Evolutionary conservation across 805 yeast species (phyloP).

Genomic region (Yamadazyma olivae): DNA sequence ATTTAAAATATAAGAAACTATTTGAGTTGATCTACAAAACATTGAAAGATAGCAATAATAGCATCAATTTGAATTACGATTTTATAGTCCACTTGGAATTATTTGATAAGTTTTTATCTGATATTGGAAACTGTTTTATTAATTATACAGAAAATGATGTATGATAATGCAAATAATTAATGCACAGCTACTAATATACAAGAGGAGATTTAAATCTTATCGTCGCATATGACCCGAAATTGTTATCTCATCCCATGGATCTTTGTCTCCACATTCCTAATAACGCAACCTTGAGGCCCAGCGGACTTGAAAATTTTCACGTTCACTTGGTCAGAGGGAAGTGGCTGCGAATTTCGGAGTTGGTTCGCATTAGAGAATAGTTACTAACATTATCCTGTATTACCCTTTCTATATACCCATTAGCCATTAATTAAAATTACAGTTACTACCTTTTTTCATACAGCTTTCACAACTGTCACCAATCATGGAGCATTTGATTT

Average conservation of each 20-base stretch:
- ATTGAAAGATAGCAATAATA: slow-evolving; percentile 12
- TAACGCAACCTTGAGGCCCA: too few relatives aligned
- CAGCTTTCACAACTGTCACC: slow-evolving; percentile 40
- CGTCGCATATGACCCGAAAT: too few relatives aligned
- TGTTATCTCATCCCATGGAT: too few relatives aligned
- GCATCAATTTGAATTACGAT: slow-evolving; percentile 36
- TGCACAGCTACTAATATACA: background rate
- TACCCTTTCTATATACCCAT: background rate
- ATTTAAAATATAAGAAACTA: slow-evolving; percentile 34
- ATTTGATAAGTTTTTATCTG: slow-evolving; percentile 27
- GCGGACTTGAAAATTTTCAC: too few relatives aligned
- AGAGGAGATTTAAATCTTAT: too few relatives aligned
- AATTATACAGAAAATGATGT: slow-evolving; percentile 10
- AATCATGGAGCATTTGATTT: slow-evolving; percentile 40
- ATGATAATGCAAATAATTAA: background rate
- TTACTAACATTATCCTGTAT: too few relatives aligned
- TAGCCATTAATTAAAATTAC: slow-evolving; percentile 24
- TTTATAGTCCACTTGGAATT: slow-evolving; percentile 26
- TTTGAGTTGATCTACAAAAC: slow-evolving; percentile 34
- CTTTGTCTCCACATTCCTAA: too few relatives aligned
- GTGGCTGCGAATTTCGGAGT: too few relatives aligned
- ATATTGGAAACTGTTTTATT: slow-evolving; percentile 27
- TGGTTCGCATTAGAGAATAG: too few relatives aligned
- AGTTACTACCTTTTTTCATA: slow-evolving; percentile 31
- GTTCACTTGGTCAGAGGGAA: too few relatives aligned